A percentile compares a stretch with the other conserved stretches of the same genome.
Evolutionary conservation across 1,139 yeast species (phyloP).

Genomic region (Nakaseomyces sp.): DNA sequence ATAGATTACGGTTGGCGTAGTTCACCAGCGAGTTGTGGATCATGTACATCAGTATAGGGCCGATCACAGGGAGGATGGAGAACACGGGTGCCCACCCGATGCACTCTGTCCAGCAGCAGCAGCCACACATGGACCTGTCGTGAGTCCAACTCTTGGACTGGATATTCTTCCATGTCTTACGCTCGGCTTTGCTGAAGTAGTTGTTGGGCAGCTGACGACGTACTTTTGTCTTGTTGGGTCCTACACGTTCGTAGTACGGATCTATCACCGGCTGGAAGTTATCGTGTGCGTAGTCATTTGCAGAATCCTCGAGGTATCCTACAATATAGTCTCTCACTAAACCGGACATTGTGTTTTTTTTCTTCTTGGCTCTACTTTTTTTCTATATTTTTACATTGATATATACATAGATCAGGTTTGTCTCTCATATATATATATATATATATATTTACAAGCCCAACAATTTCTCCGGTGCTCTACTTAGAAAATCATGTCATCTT

Average conservation of each 20-base stretch:
- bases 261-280: conserved; percentile 36
- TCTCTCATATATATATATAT: no score
- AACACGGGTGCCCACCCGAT: conserved; percentile 67
- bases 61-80: conserved; percentile 65
- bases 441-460: no score
- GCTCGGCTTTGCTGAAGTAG: conserved; percentile 52
- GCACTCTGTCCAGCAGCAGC: conserved; percentile 68
- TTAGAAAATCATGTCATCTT: no score
- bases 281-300: conserved; percentile 24
- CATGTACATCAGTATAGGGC: conserved; percentile 72
- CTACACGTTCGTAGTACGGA: conserved; percentile 50
- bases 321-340: conserved; percentile 14
- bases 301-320: conserved; percentile 21
- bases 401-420: no score
- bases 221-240: conserved; percentile 38
- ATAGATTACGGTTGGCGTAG: conserved; percentile 39
- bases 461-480: no score
- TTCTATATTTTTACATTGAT: not conserved
- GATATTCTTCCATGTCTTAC: conserved; percentile 59
- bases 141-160: conserved; percentile 77
- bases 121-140: conserved; percentile 69
- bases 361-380: not conserved
- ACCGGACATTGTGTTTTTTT: conserved; percentile 6
- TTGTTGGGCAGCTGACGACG: conserved; percentile 49
- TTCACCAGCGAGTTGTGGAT: conserved; percentile 60